Evolutionary conservation across 2,329 filamentous ascomycete species (phyloP).

Genomic region (Hortaea sp.): DNA sequence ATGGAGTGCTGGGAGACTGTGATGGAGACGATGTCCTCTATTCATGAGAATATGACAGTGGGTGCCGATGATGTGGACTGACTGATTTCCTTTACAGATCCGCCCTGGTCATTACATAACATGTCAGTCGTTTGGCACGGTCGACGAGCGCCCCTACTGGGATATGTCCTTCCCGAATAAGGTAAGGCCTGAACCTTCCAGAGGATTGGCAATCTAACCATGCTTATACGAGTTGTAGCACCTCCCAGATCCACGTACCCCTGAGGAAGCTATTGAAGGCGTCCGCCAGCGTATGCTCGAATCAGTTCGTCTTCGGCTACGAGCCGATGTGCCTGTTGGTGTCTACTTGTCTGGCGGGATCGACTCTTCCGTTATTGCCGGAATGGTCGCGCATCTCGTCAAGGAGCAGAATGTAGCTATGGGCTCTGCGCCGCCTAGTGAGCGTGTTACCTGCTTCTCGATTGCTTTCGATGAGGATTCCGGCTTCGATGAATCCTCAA

Average conservation of each 20-base stretch:
- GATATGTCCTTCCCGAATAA: slow-evolving; percentile 45
- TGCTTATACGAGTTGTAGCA: not conserved
- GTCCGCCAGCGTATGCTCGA: slow-evolving; percentile 43
- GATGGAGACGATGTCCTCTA: too few species aligned
- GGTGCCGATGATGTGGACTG: not conserved
- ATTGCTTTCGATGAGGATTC: slow-evolving; percentile 43
- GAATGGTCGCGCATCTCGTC: slow-evolving; percentile 45
- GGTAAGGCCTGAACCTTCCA: slow-evolving; percentile 19
- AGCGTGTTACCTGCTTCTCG: slow-evolving; percentile 39
- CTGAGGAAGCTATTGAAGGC: slow-evolving; percentile 42
- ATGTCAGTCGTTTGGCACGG: slow-evolving; percentile 28
- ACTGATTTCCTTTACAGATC: slow-evolving; percentile 23
- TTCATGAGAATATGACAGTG: too few species aligned
- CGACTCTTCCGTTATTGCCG: slow-evolving; percentile 48
- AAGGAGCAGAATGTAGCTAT: slow-evolving; percentile 36
- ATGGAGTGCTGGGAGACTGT: too few species aligned
- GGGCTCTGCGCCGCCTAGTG: slow-evolving; percentile 34
- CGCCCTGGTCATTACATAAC: slow-evolving; percentile 37
- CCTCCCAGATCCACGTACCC: slow-evolving; percentile 31
- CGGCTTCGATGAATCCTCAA: slow-evolving; percentile 41
- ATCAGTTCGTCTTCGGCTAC: slow-evolving; percentile 42
- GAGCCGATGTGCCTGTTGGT: slow-evolving; percentile 49
- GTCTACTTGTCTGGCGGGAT: slow-evolving; percentile 49
- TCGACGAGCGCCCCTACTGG: slow-evolving; percentile 42
- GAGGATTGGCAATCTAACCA: not conserved